Percentiles rank a stretch among this genome's conserved stretches.
phyloP scores from a whole-genome alignment of 1,139 yeast species.

The Yamadazyma oceani region DNA sequence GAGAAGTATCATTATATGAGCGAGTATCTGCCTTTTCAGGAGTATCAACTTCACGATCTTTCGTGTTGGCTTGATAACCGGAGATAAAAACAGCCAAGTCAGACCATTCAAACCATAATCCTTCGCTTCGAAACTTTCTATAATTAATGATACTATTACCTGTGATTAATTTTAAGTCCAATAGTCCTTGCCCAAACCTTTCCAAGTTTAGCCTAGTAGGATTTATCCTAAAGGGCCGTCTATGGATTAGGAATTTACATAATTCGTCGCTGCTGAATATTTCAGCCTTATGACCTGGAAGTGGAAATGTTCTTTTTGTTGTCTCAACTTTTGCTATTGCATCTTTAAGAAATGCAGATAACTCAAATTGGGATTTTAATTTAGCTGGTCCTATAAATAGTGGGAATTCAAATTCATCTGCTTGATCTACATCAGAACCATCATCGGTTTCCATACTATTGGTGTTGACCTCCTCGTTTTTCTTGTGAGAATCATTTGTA shows the following conservation, averaged over 20 bases:
- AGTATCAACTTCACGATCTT: background rate
- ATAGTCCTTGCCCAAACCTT: constrained; percentile 42
- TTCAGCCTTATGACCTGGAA: constrained; percentile 44
- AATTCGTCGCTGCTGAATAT: constrained; percentile 42
- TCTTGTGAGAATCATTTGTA: constrained; percentile 5
- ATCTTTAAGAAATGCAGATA: constrained; percentile 24
- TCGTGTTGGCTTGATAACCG: constrained; percentile 9
- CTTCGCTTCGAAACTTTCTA: constrained; percentile 42
- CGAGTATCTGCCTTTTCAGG: constrained; percentile 4
- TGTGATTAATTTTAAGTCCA: constrained; percentile 35
- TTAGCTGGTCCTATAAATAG: constrained; percentile 30
- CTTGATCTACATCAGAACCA: constrained; percentile 4
- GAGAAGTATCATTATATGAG: constrained; percentile 2
- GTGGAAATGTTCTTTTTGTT: constrained; percentile 33
- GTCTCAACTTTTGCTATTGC: constrained; percentile 29
- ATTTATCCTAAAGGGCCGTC: constrained; percentile 34
- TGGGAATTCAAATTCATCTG: constrained; percentile 30
- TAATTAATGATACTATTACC: constrained; percentile 35
- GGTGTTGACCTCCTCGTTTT: background rate
- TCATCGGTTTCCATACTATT: constrained; percentile 1
- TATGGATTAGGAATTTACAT: constrained; percentile 27
- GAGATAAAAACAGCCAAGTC: constrained; percentile 30
- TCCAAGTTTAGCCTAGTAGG: constrained; percentile 43
- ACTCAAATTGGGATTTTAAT: constrained; percentile 20
- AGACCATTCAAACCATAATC: constrained; percentile 52